phyloP scores from a whole-genome alignment of 1,284 basidiomycete species.

The Erythrobasidium hasegawianum region DNA sequence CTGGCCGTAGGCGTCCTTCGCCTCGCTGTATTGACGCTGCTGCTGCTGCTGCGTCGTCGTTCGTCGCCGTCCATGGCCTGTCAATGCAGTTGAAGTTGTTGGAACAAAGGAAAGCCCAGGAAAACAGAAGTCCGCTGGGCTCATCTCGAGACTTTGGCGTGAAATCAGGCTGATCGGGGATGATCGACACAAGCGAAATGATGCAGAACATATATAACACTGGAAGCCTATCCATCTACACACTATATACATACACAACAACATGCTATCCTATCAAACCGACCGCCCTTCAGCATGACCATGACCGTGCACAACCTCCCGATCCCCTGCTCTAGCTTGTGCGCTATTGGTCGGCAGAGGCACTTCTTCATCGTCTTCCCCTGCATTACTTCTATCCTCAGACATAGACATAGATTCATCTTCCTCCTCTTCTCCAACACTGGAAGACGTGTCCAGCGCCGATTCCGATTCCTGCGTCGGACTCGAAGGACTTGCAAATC shows the following conservation, averaged over 20 bases:
- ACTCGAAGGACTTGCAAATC: no score
- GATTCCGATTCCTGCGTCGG: no score
- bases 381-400: conserved; percentile 1
- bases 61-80: background rate
- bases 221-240: background rate
- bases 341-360: conserved; percentile 13
- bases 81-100: no score
- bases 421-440: conserved; percentile 2
- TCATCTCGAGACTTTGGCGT: no score
- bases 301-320: conserved; percentile 9
- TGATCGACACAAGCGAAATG: no score
- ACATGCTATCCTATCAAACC: background rate
- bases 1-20: background rate
- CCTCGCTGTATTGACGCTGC: background rate
- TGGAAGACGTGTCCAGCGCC: background rate
- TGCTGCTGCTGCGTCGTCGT: background rate
- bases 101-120: no score
- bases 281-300: background rate
- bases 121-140: no score
- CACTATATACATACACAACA: background rate
- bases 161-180: no score
- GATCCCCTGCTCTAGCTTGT: conserved; percentile 10
- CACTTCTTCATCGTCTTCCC: conserved; percentile 23
- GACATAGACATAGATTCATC: background rate
- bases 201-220: no score